Evolutionary conservation across 495 filamentous ascomycete species (phyloP).

Genomic region (Penicillium riverlandense): DNA sequence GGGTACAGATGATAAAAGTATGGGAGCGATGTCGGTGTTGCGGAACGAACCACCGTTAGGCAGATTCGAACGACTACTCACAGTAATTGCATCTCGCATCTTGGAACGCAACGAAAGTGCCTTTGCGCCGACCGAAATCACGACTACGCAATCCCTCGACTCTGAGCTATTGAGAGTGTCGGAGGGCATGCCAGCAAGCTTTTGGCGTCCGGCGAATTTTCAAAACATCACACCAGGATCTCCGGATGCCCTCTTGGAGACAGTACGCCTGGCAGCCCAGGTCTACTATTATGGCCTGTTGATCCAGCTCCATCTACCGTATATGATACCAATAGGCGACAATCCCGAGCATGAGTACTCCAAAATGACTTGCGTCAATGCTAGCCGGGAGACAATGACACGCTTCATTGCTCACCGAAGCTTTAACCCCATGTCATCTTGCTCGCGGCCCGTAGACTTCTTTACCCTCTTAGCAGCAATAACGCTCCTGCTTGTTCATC

Average conservation of each 20-base stretch:
- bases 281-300: slow-evolving; percentile 34
- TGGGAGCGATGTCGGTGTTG: slow-evolving; percentile 10
- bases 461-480: slow-evolving; percentile 42
- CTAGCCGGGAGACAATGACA: slow-evolving; percentile 35
- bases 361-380: slow-evolving; percentile 32
- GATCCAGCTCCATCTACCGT: slow-evolving; percentile 22
- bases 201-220: slow-evolving; percentile 24
- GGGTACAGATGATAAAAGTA: slow-evolving; percentile 24
- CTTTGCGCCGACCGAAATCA: slow-evolving; percentile 1
- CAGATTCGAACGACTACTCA: slow-evolving; percentile 15
- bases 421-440: slow-evolving; percentile 17
- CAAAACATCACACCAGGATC: neutral
- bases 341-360: slow-evolving; percentile 20
- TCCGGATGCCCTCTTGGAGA: slow-evolving; percentile 12
- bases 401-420: slow-evolving; percentile 32
- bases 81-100: slow-evolving; percentile 24
- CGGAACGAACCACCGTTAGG: slow-evolving; percentile 8
- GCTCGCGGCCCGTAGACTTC: slow-evolving; percentile 43
- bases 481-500: slow-evolving; percentile 15
- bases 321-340: slow-evolving; percentile 9
- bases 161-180: slow-evolving; percentile 31
- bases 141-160: slow-evolving; percentile 31
- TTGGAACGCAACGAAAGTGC: slow-evolving; percentile 34
- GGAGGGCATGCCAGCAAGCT: slow-evolving; percentile 19
- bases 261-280: slow-evolving; percentile 21